Base-by-base conservation (phyloP, 2,329 filamentous ascomycete species). In the Chrysoporthe puriensis region DNA sequence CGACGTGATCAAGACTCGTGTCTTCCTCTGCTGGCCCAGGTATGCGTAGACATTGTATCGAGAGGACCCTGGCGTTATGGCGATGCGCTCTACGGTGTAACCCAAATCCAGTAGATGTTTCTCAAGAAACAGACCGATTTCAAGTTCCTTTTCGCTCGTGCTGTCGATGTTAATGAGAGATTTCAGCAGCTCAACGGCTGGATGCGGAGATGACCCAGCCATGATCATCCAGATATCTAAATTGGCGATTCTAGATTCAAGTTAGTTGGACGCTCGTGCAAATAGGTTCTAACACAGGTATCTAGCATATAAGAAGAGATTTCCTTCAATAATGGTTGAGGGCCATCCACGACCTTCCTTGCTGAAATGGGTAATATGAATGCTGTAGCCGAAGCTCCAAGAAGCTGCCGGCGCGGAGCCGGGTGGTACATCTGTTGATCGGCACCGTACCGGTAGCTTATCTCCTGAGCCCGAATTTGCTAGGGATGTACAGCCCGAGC, bases 1-100 rank as follows among this genome's bases (percentile, higher is more conserved):
- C 1, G 75, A 73, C 6, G 77, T 77, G 21, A 79, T 73, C 34
- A 77, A 75, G 26, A 77, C 73, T 16, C 78, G 73, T 3, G 76
- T 74, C 46, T 75, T 71, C 36, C 75, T 72, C 18, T 70, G 60
- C 46, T 71, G 68, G 4, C 77, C 77, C 4, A 80, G 71, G 70
- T 79, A 80, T 9, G 79, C 79, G 72, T 79, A 79, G 66, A 80
- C 74, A 72, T 80, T 80, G 66, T 77, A 74, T 14, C 78, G 75
- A 32, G 73, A 72, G 8, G 76, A 78, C 13, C 58, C 64, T 21
- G 57, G 57, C 4, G 44, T 4, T 32, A 66, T 66, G 40, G 64
- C 58, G 46, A 62, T 34, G 56, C 64, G 64, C 32, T 66, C 64
- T 9, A 66, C 64, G 2, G 64, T 66, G 21, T 62, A 66, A 43